Base-by-base conservation (phyloP, 495 filamentous ascomycete species). In the Penicillium steckii region DNA sequence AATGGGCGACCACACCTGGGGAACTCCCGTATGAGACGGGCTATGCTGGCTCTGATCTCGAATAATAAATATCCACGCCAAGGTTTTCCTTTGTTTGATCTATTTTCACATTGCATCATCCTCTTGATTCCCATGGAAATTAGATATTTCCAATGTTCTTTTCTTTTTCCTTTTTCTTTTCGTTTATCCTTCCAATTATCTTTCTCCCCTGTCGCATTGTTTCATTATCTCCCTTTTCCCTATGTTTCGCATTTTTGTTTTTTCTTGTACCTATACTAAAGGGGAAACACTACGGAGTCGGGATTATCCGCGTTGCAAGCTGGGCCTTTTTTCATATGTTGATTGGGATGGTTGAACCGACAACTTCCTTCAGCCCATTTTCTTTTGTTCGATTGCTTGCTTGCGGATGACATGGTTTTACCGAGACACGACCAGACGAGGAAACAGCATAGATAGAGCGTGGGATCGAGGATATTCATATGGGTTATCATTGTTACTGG, bases 1-100 rank as follows among this genome's bases (percentile, higher is more conserved):
- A 42, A 57, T 76, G 50, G 64, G 67, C 26, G 70, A 74, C 26
- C 64, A 66, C 45, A 56, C 66, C 41, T 77, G 74, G 74, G 68
- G 70, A 15, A 74, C 74, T 23, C 53, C 74, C 5, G 70, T 76
- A 48, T 77, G 66, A 60, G 32, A 52, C 17, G 35, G 44, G 47
- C 26, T 13, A 43, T 33, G 26, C 4, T 10, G 25, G 27, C 18
- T 44, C 45, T 15, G 25, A 43, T 51, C 26, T 42, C 30, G 38
- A 19, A 41, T 41, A 41, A 13, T 3, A 22, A 24, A 23, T 41
- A 41, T 46, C 35, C 30, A 35, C 38, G 48, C 50, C 54, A 22
- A 22, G 46, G n/a, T 10, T 56, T 53, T 55, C 53, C 52, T 66
- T 53, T 59, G 52, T 65, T 61, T 50, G 49, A 48, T 56, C 62